Percentiles rank a stretch among this genome's conserved stretches.
Conservation (phyloP, 73 alveolate genomes). For the Breviolum minutum region DNA sequence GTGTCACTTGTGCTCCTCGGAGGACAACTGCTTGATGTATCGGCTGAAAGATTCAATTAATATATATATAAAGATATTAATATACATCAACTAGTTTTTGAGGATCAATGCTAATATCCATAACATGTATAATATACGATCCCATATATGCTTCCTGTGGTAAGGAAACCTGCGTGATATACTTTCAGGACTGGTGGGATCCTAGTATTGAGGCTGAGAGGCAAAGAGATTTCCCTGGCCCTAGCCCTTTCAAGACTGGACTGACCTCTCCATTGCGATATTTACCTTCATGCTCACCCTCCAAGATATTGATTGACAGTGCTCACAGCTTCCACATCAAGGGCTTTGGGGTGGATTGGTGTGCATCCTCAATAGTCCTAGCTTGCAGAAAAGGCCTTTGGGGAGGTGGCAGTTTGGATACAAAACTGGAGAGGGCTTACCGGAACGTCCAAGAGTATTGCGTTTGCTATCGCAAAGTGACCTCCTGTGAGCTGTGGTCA, state of each 20-base stretch:
- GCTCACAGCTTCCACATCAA: conserved; percentile 33
- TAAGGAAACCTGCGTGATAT: background rate
- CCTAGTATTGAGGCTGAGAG: background rate
- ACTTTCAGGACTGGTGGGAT: background rate
- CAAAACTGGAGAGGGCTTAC: background rate
- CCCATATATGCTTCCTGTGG: background rate
- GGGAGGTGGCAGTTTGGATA: background rate
- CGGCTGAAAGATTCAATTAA: no score
- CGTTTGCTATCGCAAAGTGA: no score
- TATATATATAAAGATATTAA: no score
- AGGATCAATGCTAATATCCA: no score
- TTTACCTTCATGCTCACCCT: background rate
- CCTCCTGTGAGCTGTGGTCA: background rate
- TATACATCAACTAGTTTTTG: no score
- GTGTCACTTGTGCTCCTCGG: background rate
- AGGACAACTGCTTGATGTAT: background rate
- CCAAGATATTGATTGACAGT: background rate
- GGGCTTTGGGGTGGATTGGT: conserved; percentile 3
- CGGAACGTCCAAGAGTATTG: background rate
- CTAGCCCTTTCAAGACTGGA: background rate
- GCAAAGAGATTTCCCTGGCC: background rate
- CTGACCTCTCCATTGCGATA: background rate
- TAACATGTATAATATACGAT: background rate
- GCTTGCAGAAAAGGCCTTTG: background rate
- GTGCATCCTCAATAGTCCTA: background rate